Conservation (phyloP, 2,329 filamentous ascomycete species). For the Stagonosporopsis chrysanthemi region DNA sequence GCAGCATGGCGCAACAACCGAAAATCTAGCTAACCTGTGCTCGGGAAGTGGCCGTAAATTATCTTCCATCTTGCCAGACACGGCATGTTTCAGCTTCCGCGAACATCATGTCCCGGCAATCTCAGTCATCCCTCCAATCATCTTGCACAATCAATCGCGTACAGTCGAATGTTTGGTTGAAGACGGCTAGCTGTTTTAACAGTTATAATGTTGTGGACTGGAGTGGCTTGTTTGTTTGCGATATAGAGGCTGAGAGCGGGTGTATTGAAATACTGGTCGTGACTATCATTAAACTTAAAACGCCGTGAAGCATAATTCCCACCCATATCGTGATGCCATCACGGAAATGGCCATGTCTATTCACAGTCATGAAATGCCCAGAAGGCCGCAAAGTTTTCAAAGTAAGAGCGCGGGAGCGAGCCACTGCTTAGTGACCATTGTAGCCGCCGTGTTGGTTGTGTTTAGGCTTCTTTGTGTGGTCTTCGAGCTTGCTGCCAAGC, state of each 20-base stretch:
- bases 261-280: background rate
- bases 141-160: too few species aligned
- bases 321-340: background rate
- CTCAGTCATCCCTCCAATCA: background rate
- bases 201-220: background rate
- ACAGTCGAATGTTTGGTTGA: background rate
- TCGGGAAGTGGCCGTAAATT: conserved; percentile 1
- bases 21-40: background rate
- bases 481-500: conserved; percentile 62
- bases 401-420: background rate
- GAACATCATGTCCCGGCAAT: background rate
- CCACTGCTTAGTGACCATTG: conserved; percentile 15
- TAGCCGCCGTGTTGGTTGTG: conserved; percentile 20
- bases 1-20: background rate
- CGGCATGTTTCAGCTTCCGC: conserved; percentile 11
- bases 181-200: background rate
- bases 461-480: conserved; percentile 59
- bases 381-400: conserved; percentile 2
- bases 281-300: conserved; percentile 7
- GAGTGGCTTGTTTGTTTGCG: background rate
- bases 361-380: conserved; percentile 1
- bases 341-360: background rate
- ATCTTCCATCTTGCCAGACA: conserved; percentile 3
- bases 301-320: background rate
- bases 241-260: background rate